phyloP scores from a whole-genome alignment of 2,329 filamentous ascomycete species.

The Cadophora gregata region DNA sequence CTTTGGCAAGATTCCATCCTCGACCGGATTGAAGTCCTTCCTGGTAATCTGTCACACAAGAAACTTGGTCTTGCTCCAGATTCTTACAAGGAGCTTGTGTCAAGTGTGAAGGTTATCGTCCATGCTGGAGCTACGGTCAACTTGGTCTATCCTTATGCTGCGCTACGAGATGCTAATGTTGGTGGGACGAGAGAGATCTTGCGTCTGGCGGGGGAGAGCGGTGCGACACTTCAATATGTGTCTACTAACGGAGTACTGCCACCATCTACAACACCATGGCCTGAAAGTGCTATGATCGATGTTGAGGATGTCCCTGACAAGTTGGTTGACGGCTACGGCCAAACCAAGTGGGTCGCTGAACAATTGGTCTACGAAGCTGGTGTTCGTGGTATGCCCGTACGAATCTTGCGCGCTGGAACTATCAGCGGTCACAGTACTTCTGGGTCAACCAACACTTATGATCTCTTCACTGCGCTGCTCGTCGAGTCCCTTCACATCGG shows the following conservation, averaged over 20 bases:
- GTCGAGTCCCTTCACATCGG: slow-evolving; percentile 79
- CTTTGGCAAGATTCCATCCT: slow-evolving; percentile 79
- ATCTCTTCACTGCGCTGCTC: slow-evolving; percentile 76
- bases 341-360: slow-evolving; percentile 81
- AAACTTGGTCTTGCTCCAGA: slow-evolving; percentile 71
- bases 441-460: slow-evolving; percentile 79
- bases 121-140: slow-evolving; percentile 82
- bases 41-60: slow-evolving; percentile 73
- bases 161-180: slow-evolving; percentile 75
- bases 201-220: slow-evolving; percentile 69
- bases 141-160: slow-evolving; percentile 81
- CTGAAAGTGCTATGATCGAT: slow-evolving; percentile 70
- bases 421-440: slow-evolving; percentile 79
- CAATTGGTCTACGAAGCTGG: slow-evolving; percentile 79
- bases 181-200: slow-evolving; percentile 80
- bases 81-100: slow-evolving; percentile 68
- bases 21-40: slow-evolving; percentile 77
- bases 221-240: slow-evolving; percentile 77
- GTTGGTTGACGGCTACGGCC: slow-evolving; percentile 86
- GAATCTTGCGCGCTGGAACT: slow-evolving; percentile 80
- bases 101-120: slow-evolving; percentile 73
- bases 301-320: slow-evolving; percentile 71
- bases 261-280: slow-evolving; percentile 72
- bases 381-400: slow-evolving; percentile 73
- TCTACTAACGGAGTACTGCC: slow-evolving; percentile 83